Conservation (phyloP, 257 asterid genomes). For the Solanum sejunctum region DNA sequence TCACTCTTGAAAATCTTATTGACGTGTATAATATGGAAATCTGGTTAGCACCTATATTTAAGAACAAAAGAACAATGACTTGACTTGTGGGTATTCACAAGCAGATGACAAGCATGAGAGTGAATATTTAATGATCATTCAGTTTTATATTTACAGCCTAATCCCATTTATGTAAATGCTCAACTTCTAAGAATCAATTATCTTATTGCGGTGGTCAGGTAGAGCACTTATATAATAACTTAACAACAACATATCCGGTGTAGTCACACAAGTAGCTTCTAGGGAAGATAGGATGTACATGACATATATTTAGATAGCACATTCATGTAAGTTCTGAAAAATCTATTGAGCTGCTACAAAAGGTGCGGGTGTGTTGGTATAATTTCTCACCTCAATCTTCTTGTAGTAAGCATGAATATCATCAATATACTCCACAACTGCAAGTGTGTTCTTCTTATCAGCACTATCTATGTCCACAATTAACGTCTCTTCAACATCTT, state of each 20-base stretch:
- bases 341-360: background rate
- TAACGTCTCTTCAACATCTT: conserved; percentile 23
- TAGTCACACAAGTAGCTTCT: background rate
- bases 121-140: background rate
- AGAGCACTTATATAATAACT: background rate
- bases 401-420: conserved; percentile 46
- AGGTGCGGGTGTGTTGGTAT: background rate
- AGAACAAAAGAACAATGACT: background rate
- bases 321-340: background rate
- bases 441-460: conserved; percentile 43
- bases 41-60: background rate
- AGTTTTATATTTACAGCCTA: background rate
- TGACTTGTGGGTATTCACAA: background rate
- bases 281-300: background rate
- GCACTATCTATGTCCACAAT: conserved; percentile 42
- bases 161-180: background rate
- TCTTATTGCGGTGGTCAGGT: background rate
- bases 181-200: background rate
- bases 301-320: background rate
- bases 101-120: background rate
- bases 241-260: background rate
- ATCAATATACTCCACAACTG: conserved; percentile 59
- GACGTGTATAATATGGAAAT: background rate
- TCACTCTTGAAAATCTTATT: background rate
- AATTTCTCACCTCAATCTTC: conserved; percentile 42